phyloP scores from a whole-genome alignment of 805 yeast species.

The Naumovozyma baii region DNA sequence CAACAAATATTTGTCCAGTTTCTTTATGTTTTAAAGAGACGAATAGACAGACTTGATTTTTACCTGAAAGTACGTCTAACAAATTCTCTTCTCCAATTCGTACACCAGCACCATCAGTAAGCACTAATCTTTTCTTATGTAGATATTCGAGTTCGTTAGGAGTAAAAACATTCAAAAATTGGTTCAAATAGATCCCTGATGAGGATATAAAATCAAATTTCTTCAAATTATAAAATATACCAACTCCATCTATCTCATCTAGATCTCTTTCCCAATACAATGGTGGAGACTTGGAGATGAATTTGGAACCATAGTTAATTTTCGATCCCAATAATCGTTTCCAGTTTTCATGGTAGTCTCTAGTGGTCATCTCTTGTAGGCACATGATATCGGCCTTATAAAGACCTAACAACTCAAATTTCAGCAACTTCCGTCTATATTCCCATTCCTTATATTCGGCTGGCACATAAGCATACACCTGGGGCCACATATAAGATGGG shows the following conservation, averaged over 20 bases:
- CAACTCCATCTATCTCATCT: conserved; percentile 51
- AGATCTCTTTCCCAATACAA: conserved; percentile 40
- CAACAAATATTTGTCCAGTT: conserved; percentile 34
- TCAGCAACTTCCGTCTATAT: conserved; percentile 37
- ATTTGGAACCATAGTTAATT: conserved; percentile 37
- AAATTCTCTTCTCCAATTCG: conserved; percentile 18
- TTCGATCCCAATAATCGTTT: conserved; percentile 19
- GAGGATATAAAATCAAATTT: conserved; percentile 37
- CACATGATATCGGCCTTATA: conserved; percentile 50
- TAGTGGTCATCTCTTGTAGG: conserved; percentile 42
- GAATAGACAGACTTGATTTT: conserved; percentile 52
- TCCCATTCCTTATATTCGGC: conserved; percentile 40
- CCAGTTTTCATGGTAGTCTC: conserved; percentile 36
- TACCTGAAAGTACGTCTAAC: conserved; percentile 30
- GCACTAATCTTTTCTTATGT: conserved; percentile 11
- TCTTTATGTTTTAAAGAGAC: conserved; percentile 38
- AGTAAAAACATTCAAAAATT: conserved; percentile 24
- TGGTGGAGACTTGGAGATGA: conserved; percentile 43
- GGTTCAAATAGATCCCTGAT: conserved; percentile 29
- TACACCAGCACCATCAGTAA: conserved; percentile 28
- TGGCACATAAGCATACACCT: conserved; percentile 43
- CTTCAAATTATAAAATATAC: conserved; percentile 41
- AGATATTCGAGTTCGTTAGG: conserved; percentile 22
- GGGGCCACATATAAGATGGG: conserved; percentile 52
- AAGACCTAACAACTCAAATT: conserved; percentile 26